Evolutionary conservation across 2,329 filamentous ascomycete species (phyloP), one percentile per base, ranked within the genome.

Genomic region (Cadophora gregata): DNA sequence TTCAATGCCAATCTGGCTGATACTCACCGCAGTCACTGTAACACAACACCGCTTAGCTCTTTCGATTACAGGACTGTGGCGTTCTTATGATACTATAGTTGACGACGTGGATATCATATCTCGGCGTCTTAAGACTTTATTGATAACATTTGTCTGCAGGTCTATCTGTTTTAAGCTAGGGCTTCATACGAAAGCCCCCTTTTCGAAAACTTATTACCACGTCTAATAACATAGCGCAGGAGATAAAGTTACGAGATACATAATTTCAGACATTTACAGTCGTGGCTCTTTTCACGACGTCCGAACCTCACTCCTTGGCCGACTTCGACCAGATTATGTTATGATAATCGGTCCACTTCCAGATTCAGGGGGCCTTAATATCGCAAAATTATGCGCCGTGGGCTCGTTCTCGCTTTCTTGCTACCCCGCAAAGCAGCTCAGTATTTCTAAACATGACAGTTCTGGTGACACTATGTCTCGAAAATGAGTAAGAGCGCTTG

Each of bases 391-490:
- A 58, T 58, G 55, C 55, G 10, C 19, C 31, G 55, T 38, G 21
- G 31, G 31, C 55, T 58, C 21, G n/a, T 38, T 42, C 55, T 56
- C 53, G 29, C 29, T 36, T 36, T 19, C 53, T 36, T 25, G 33
- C 21, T 38, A 38, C 55, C 55, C 58, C 58, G 16, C 42, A 48
- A 31, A 29, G 19, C 24, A 31, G 42, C 21, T 21, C 27, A 78
- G 73, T 74, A 81, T 1, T 81, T 83, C 70, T 73, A 78, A n/a
- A 80, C 4, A 80, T 9, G 70, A 72, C 31, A 79, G 76, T 56
- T 80, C 38, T 78, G 0, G 81, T 83, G 69, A 74, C 0, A 81
- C 83, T 68, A 81, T 77, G 1, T 84, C 79, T 75, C 76, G 81
- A 45, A 79, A 78, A 50, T 27, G 33, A 66, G 79, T 77, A 1